These are phyloP conservation scores for Sugiyamaella boreocaroliniensis DNA, from an alignment of 805 yeast species.

Conservation along the genomic window DNA sequence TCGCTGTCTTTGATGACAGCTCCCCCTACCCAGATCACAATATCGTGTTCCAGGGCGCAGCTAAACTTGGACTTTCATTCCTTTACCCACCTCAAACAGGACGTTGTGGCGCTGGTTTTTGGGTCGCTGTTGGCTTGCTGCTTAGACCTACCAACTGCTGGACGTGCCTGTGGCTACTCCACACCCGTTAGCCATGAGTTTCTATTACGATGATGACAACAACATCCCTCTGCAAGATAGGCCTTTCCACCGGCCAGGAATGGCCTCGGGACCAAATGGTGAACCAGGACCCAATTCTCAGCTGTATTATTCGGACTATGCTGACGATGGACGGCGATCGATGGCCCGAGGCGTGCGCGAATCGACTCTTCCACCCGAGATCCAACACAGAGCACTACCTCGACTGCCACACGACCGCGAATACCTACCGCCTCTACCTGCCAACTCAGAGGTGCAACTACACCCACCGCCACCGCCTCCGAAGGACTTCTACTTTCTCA, in stretches of 20 bases:
- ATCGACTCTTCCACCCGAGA: not conserved
- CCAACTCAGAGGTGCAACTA: not conserved
- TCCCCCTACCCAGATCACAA: too few relatives aligned
- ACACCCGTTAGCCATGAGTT: not conserved
- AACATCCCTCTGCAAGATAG: constrained; percentile 2
- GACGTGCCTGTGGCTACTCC: too few relatives aligned
- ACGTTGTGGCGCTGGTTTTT: not conserved
- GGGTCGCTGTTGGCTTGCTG: not conserved
- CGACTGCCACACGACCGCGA: not conserved
- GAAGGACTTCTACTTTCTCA: not conserved
- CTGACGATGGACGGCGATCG: not conserved
- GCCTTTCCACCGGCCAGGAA: constrained; percentile 5
- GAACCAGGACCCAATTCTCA: not conserved
- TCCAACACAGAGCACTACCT: not conserved
- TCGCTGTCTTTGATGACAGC: too few relatives aligned
- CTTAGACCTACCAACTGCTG: too few relatives aligned
- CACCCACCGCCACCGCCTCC: constrained; percentile 7
- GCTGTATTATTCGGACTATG: not conserved
- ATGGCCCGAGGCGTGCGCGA: not conserved
- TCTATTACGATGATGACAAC: constrained; percentile 3
- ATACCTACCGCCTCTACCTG: not conserved
- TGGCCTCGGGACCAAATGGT: not conserved
- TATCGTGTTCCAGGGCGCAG: too few relatives aligned
- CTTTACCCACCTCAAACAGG: not conserved
- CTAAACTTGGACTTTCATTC: too few relatives aligned